Base-by-base conservation (phyloP, 148 eudicot species). In the Rhododendron molle region DNA sequence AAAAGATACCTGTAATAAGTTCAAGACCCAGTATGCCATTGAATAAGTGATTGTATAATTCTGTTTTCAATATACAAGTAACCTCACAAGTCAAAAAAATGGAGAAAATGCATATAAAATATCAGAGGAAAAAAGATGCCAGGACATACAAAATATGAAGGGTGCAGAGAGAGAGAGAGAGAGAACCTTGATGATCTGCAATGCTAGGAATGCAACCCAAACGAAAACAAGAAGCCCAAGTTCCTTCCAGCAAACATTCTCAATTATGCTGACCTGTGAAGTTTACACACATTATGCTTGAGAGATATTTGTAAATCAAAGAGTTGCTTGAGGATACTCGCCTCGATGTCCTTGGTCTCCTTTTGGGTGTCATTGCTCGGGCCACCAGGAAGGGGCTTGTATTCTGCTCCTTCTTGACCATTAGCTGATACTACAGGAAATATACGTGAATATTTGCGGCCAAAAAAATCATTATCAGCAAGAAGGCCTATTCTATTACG, bases 211-310 rank as follows among this genome's bases (percentile, higher is more conserved):
- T 26, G 95, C 89, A 49, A 92, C 62, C 99, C 99, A 96, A 81
- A 96, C 99, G 74, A 91, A 91, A 85, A 73, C 23, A 62, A 96
- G 98, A 78, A 96, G 96, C 87, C 97, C 95, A 47, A 91, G 86
- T 87, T 96, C 97, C 88, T 93, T 96, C 98, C 98, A 95, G 89
- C 87, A 91, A 86, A 94, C 94, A 88, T 96, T 95, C 86, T 95
- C 93, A 30, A 89, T 4, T 74, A 92, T 49, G 32, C 94, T 79
- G 72, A 91, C 97, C 99, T 96, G 90, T 65, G 77, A 81, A 30
- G 46, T 34, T 80, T 23, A 81, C 67, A 85, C 32, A 43, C 78
- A 78, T 87, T 52, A 87, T 85, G 58, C 16, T 58, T 44, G 21
- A 18, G 32, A 34, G 36, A 47, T 52, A 43, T 28, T 2, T 58